Evolutionary conservation across 192 early-diverging fungal genomes (phyloP).

Genomic region (Umbelopsis ramanniana): DNA sequence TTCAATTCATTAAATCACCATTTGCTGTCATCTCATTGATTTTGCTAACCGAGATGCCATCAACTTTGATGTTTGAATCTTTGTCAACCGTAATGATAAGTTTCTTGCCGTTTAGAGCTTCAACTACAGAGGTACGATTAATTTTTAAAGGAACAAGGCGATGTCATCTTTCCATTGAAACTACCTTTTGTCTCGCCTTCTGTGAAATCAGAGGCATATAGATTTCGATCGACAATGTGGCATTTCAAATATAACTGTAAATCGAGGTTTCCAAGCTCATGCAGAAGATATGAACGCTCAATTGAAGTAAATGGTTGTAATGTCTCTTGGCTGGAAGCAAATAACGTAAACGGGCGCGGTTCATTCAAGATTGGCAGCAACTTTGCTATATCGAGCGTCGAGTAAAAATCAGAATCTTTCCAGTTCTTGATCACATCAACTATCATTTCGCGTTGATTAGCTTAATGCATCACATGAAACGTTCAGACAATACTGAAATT

Average conservation of each 20-base stretch:
- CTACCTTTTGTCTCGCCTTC: conserved; percentile 19
- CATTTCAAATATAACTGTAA: conserved; percentile 17
- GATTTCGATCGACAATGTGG: conserved; percentile 11
- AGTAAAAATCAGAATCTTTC: conserved; percentile 8
- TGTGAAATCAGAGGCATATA: conserved; percentile 15
- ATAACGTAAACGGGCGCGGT: conserved; percentile 47
- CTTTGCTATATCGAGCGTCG: neutral
- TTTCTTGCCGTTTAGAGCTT: conserved; percentile 21
- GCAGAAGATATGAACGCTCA: conserved; percentile 18
- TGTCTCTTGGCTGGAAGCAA: conserved; percentile 40
- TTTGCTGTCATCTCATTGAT: conserved; percentile 36
- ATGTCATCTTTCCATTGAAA: neutral
- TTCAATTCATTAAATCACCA: conserved; percentile 28
- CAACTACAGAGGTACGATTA: neutral
- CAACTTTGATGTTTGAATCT: conserved; percentile 10
- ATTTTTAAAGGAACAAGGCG: neutral
- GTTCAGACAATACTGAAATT: conserved; percentile 5
- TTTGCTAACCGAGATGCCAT: conserved; percentile 15
- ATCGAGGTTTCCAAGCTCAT: neutral
- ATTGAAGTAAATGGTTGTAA: conserved; percentile 34
- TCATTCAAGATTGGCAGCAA: conserved; percentile 9
- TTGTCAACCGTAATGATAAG: neutral
- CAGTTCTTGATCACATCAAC: conserved; percentile 10
- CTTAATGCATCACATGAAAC: neutral
- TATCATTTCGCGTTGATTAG: neutral